Percentiles rank a stretch among this genome's conserved stretches.
These are phyloP conservation scores for Prunella vulgaris DNA, from an alignment of 257 asterid genomes.

Conservation along the genomic window DNA sequence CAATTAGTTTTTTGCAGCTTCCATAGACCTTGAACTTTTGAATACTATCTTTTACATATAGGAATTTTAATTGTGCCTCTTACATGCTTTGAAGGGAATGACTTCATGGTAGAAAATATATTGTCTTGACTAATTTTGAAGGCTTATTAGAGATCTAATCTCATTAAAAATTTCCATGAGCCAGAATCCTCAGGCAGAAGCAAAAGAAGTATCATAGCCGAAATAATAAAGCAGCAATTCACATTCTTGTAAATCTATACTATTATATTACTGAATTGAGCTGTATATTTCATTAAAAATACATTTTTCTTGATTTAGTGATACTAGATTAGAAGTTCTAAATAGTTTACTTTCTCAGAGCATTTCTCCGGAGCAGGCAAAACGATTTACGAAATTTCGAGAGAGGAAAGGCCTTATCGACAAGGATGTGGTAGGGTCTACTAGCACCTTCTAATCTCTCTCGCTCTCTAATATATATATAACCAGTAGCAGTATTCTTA, in stretches of 20 bases:
- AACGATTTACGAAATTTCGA: slow-evolving; percentile 85
- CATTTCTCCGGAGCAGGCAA: slow-evolving; percentile 77
- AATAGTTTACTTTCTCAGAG: slow-evolving; percentile 42
- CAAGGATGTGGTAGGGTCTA: slow-evolving; percentile 86
- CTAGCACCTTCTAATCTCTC: slow-evolving; percentile 5
- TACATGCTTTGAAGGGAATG: neutral
- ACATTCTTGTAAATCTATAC: slow-evolving; percentile 8
- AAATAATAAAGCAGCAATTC: neutral
- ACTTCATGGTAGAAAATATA: neutral
- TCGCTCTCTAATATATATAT: no score
- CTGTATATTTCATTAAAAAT: slow-evolving; percentile 4
- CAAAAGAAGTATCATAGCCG: slow-evolving; percentile 2
- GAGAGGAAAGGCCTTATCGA: slow-evolving; percentile 97
- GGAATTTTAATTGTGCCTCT: neutral
- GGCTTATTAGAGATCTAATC: slow-evolving; percentile 7
- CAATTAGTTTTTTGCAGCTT: neutral
- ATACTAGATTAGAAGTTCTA: slow-evolving; percentile 15
- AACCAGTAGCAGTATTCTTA: slow-evolving; percentile 2
- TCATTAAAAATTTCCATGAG: slow-evolving; percentile 12
- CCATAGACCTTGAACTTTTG: neutral
- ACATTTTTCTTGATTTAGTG: slow-evolving; percentile 15
- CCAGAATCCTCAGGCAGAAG: slow-evolving; percentile 8
- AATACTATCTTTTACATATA: neutral
- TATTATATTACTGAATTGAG: neutral
- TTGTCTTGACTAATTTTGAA: neutral